phyloP scores from a whole-genome alignment of 371 early-diverging fungal species.

The Mucor indicus region DNA sequence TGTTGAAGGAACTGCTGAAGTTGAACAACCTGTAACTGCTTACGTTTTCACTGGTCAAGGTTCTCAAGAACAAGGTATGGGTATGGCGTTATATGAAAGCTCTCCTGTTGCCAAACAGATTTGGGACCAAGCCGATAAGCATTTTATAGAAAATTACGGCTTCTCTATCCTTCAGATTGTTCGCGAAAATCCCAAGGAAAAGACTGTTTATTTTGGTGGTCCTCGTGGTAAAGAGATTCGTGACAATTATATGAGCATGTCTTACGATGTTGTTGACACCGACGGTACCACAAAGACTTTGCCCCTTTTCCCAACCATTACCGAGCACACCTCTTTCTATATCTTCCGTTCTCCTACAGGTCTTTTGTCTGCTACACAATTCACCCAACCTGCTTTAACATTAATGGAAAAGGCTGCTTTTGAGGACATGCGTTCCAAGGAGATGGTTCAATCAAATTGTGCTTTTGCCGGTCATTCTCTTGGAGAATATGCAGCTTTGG shows the following conservation, averaged over 20 bases:
- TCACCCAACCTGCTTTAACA: slow-evolving; percentile 89
- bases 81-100: slow-evolving; percentile 86
- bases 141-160: slow-evolving; percentile 84
- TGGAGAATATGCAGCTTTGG: slow-evolving; percentile 92
- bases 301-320: slow-evolving; percentile 88
- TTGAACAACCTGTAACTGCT: slow-evolving; percentile 87
- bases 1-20: slow-evolving; percentile 86
- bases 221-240: slow-evolving; percentile 85
- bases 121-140: slow-evolving; percentile 90
- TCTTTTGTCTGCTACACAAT: slow-evolving; percentile 90
- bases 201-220: slow-evolving; percentile 91
- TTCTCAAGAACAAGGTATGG: slow-evolving; percentile 93
- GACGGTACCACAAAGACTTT: slow-evolving; percentile 68
- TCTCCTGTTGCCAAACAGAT: slow-evolving; percentile 80
- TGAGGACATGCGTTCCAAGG: slow-evolving; percentile 85
- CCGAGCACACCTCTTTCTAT: slow-evolving; percentile 71
- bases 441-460: slow-evolving; percentile 76
- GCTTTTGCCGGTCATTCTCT: slow-evolving; percentile 94
- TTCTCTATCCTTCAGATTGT: slow-evolving; percentile 92
- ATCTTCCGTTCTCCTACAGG: slow-evolving; percentile 90
- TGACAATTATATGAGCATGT: slow-evolving; percentile 83
- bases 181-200: slow-evolving; percentile 77
- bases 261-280: slow-evolving; percentile 78
- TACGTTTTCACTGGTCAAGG: slow-evolving; percentile 96
- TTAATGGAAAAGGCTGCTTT: slow-evolving; percentile 90